Percentiles rank a stretch among this genome's conserved stretches.
Evolutionary conservation across 345 rosid genomes (phyloP).

Genomic region (Rhizophora apiculata): DNA sequence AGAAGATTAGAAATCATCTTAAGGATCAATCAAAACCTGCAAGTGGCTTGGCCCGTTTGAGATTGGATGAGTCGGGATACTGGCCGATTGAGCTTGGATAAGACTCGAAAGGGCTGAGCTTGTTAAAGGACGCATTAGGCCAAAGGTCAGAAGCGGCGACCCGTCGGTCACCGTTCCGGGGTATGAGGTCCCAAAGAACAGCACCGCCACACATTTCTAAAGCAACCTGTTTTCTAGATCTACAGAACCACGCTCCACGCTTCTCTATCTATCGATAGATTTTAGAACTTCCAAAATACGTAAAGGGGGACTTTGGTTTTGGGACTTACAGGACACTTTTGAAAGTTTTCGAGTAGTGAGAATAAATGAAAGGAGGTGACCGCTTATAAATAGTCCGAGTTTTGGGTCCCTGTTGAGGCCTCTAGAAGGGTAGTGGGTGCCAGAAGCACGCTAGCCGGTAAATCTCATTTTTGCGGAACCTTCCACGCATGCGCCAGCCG

Average conservation of each 20-base stretch:
- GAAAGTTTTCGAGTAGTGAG: background rate
- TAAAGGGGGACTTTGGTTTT: background rate
- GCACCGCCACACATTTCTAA: constrained; percentile 73
- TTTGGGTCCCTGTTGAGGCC: background rate
- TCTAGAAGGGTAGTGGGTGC: background rate
- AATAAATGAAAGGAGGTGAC: background rate
- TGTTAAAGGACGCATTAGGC: constrained; percentile 40
- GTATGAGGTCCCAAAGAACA: constrained; percentile 47
- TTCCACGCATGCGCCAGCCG: background rate
- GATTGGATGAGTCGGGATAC: constrained; percentile 6
- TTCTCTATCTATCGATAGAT: background rate
- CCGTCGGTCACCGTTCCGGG: constrained; percentile 33
- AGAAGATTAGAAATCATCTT: no score
- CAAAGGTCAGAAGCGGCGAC: constrained; percentile 47
- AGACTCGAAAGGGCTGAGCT: constrained; percentile 20
- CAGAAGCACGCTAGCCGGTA: background rate
- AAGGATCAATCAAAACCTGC: constrained; percentile 37
- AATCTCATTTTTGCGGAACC: background rate
- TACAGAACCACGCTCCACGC: no score
- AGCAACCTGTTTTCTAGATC: background rate
- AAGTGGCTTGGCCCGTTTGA: constrained; percentile 25
- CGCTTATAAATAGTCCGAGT: constrained; percentile 2
- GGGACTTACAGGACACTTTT: no score
- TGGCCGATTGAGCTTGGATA: constrained; percentile 4
- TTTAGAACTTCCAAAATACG: background rate